phyloP scores from a whole-genome alignment of 2,329 filamentous ascomycete species.

The Colletotrichum endophyticum region DNA sequence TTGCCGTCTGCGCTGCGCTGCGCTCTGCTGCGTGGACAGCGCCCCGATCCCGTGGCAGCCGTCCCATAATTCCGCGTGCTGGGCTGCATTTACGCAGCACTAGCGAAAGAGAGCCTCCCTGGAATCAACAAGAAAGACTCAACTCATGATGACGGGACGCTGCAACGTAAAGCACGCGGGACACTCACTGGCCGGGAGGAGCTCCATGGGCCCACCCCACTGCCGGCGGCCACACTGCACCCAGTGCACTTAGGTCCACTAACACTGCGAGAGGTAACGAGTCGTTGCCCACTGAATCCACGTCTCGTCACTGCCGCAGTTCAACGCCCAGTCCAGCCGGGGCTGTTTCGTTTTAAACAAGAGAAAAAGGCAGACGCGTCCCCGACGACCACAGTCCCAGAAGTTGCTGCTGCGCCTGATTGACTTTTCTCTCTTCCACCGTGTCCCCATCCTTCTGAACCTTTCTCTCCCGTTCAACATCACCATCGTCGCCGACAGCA shows the following conservation, averaged over 20 bases:
- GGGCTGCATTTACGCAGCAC: not conserved
- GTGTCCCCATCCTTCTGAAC: not conserved
- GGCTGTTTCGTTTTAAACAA: conserved; percentile 19
- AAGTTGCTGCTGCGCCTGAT: not conserved
- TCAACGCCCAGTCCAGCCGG: conserved; percentile 9
- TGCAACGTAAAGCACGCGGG: not conserved
- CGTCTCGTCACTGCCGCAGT: conserved; percentile 21
- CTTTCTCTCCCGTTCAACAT: not conserved
- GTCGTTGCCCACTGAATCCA: conserved; percentile 16
- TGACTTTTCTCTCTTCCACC: not conserved
- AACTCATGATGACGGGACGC: not conserved
- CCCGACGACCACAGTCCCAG: not conserved
- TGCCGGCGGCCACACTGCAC: not conserved
- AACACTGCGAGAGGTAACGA: conserved; percentile 2
- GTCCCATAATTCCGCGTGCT: not conserved
- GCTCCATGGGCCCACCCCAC: not conserved
- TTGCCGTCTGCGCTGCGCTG: not conserved
- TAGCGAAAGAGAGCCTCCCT: not conserved
- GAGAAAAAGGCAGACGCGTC: conserved; percentile 18
- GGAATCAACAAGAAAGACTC: not conserved
- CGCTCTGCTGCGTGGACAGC: not conserved
- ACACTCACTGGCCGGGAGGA: not conserved
- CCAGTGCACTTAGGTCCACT: not conserved
- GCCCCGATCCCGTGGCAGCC: not conserved
- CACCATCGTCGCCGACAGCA: not conserved